A percentile compares a stretch with the other conserved stretches of the same genome.
Conservation (phyloP, 768 basidiomycete genomes). For the Gloeopeniophorella convolvens region DNA sequence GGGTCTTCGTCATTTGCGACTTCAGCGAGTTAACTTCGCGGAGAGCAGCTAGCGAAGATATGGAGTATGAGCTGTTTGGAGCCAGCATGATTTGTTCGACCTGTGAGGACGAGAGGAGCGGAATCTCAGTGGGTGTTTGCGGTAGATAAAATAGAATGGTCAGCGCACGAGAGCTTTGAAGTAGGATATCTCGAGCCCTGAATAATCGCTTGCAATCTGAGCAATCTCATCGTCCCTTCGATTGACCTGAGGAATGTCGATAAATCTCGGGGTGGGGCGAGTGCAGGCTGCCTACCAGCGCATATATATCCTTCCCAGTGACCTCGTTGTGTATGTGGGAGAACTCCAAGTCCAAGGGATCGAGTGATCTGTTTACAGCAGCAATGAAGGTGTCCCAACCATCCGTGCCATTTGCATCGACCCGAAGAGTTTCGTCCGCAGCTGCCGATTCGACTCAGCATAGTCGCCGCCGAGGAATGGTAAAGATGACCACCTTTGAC, state of each 20-base stretch:
- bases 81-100: constrained; percentile 86
- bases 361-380: constrained; percentile 53
- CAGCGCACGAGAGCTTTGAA: constrained; percentile 71
- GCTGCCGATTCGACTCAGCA: constrained; percentile 31
- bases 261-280: background rate
- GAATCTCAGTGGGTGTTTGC: background rate
- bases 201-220: constrained; percentile 80
- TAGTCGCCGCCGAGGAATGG: background rate
- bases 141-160: background rate
- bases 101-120: constrained; percentile 36
- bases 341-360: constrained; percentile 70
- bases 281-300: constrained; percentile 46
- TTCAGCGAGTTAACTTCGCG: constrained; percentile 55
- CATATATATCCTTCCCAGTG: constrained; percentile 57
- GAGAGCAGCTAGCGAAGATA: constrained; percentile 71
- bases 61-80: constrained; percentile 63
- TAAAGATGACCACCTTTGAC: constrained; percentile 48
- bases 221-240: constrained; percentile 74
- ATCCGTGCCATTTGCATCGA: constrained; percentile 38
- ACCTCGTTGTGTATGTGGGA: constrained; percentile 55
- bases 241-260: constrained; percentile 52
- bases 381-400: constrained; percentile 57
- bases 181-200: constrained; percentile 69
- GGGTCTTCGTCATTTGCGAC: constrained; percentile 62
- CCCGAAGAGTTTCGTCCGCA: constrained; percentile 43